phyloP scores from a whole-genome alignment of 2,329 filamentous ascomycete species.

The Colletotrichum incanum region DNA sequence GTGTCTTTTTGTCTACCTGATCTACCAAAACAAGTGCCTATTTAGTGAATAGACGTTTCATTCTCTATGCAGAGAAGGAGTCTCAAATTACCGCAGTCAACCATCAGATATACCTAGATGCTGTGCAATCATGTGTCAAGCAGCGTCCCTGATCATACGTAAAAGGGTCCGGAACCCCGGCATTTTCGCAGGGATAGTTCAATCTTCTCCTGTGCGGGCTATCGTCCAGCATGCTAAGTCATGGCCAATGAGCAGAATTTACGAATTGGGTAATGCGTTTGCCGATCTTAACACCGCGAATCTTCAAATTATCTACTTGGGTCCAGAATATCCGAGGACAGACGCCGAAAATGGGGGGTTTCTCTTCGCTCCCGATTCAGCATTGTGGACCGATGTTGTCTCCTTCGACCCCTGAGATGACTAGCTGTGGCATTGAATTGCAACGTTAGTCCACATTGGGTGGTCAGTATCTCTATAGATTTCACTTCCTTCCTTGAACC shows the following conservation, averaged over 20 bases:
- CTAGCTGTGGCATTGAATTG: conserved; percentile 3
- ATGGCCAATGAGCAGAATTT: not conserved
- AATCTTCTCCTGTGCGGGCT: not conserved
- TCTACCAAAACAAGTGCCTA: not conserved
- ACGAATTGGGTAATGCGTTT: not conserved
- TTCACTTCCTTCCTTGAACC: not conserved
- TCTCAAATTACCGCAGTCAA: not conserved
- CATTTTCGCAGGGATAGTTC: not conserved
- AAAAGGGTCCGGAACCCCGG: not conserved
- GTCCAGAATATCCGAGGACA: not conserved
- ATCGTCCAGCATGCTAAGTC: conserved; percentile 2
- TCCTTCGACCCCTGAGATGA: conserved; percentile 8
- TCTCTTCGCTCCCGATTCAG: conserved; percentile 2
- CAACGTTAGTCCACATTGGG: conserved; percentile 27
- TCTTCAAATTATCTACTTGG: not conserved
- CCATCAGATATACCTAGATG: not conserved
- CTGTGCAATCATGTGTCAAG: not conserved
- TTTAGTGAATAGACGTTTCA: not conserved
- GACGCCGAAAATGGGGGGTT: conserved; percentile 8
- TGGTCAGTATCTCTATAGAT: not conserved
- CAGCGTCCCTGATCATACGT: not conserved
- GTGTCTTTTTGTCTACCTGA: not conserved
- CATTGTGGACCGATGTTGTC: conserved; percentile 8
- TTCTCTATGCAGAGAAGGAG: too few species aligned
- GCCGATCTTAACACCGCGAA: not conserved